Base-by-base conservation (phyloP, 2,329 filamentous ascomycete species). In the Epicoccum sorghinum region DNA sequence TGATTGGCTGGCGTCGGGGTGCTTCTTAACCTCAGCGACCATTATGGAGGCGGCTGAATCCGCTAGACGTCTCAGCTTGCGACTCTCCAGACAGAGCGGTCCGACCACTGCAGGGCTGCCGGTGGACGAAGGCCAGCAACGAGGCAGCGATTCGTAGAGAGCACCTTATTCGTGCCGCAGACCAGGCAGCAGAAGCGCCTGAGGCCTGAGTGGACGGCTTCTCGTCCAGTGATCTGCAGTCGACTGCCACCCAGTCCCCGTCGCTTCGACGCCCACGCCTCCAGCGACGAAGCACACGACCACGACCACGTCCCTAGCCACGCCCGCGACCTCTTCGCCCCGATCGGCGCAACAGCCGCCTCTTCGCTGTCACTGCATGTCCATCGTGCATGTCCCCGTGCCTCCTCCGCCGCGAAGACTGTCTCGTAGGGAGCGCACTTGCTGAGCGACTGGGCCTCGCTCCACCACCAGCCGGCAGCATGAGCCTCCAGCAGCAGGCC, bases 311-410 rank as follows among this genome's bases (percentile, higher is more conserved):
- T 43, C 41, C 44, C 42, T 42, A 47, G 40, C 25, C 37, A 51
- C 46, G 41, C 59, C 48, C 61, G 64, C 64, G 66, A 58, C 58
- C 59, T 61, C 54, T 50, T 52, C 44, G 44, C 33, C 47, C 27
- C 13, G 47, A 27, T 9, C 14, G 24, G 35, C 35, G 44, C 44
- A 30, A 14, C 55, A 27, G 24, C 9, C 35, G 33, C 14, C 35
- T 18, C 29, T 24, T 5, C 32, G 5, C 29, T 12, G 38, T 14
- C 39, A 47, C 61, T 68, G 66, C 62, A 72, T 69, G 69, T 59
- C 51, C 56, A 47, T 61, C 45, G 59, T 59, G 63, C 60, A 68
- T 67, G 61, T 59, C 58, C 43, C 67, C 66, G 42, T 68, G 64
- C 66, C 60, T 48, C 35, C 61, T 69, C 39, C 62, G 54, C 41